phyloP scores from a whole-genome alignment of 495 filamentous ascomycete genomes.

The Copromyces sp. region DNA sequence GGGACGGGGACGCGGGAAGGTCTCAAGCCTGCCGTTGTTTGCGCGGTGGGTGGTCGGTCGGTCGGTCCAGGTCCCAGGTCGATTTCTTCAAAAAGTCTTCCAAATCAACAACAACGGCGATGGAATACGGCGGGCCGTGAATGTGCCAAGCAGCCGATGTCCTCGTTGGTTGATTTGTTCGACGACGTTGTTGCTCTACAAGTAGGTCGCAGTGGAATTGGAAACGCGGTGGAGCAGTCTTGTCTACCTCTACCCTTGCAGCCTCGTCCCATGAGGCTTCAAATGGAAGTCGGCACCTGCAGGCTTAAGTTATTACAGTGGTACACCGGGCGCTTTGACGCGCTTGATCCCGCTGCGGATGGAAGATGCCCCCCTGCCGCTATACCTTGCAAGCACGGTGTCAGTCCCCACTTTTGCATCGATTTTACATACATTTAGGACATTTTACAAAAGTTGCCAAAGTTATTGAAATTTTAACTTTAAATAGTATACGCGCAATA shows the following conservation, averaged over 20 bases:
- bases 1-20: not conserved
- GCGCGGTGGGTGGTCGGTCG: not conserved
- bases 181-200: not conserved
- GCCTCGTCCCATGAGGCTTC: not conserved
- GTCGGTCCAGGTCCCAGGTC: not conserved
- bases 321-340: not conserved
- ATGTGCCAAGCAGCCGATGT: not conserved
- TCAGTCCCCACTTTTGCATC: no score
- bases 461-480: no score
- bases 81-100: not conserved
- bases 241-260: not conserved
- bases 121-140: not conserved
- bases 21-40: not conserved
- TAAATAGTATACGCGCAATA: no score
- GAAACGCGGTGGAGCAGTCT: not conserved
- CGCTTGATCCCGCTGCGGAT: not conserved
- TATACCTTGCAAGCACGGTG: no score
- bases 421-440: no score
- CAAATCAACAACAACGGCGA: not conserved
- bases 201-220: not conserved
- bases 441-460: no score
- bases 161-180: not conserved
- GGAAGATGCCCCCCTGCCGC: not conserved
- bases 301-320: no score
- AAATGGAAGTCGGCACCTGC: not conserved